Percentiles rank a stretch among this genome's conserved stretches.
Evolutionary conservation across 768 basidiomycete genomes (phyloP).

Genomic region (Amanita subjunquillea): DNA sequence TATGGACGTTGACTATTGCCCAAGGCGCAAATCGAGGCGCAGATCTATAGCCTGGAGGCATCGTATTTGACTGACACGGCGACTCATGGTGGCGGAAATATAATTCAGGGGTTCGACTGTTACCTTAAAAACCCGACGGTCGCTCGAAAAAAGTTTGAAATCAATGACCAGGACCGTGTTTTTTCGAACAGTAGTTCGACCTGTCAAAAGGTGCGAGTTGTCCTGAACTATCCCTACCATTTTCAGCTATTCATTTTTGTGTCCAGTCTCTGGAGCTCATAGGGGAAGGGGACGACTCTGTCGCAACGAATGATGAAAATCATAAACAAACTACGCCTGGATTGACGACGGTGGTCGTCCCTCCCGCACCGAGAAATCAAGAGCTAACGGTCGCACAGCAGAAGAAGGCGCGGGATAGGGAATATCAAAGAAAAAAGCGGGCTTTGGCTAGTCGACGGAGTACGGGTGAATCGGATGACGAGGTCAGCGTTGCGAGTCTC

Average conservation of each 20-base stretch:
- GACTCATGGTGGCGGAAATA: constrained; percentile 71
- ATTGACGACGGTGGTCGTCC: constrained; percentile 68
- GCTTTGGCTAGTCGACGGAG: constrained; percentile 54
- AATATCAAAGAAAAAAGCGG: constrained; percentile 73
- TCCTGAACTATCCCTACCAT: not conserved
- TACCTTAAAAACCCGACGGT: constrained; percentile 72
- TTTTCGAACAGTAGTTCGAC: constrained; percentile 79
- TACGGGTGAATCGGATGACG: constrained; percentile 70
- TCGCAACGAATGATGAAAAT: constrained; percentile 49
- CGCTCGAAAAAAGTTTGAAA: constrained; percentile 62
- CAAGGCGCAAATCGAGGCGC: constrained; percentile 68
- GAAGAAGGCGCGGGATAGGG: constrained; percentile 70
- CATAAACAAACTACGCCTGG: constrained; percentile 60
- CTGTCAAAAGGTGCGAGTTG: constrained; percentile 49
- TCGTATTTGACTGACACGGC: constrained; percentile 72
- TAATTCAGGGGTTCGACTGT: constrained; percentile 80
- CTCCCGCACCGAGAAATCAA: constrained; percentile 58
- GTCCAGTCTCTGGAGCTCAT: constrained; percentile 64
- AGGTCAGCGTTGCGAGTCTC: constrained; percentile 35
- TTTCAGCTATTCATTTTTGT: constrained; percentile 3
- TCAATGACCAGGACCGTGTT: constrained; percentile 67
- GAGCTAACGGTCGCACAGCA: constrained; percentile 63
- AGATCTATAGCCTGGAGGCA: constrained; percentile 71
- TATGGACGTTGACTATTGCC: not conserved
- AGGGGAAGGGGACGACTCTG: constrained; percentile 57